These are phyloP conservation scores for Nicotiana paniculata DNA, from an alignment of 257 asterid genomes.

Conservation along the genomic window DNA sequence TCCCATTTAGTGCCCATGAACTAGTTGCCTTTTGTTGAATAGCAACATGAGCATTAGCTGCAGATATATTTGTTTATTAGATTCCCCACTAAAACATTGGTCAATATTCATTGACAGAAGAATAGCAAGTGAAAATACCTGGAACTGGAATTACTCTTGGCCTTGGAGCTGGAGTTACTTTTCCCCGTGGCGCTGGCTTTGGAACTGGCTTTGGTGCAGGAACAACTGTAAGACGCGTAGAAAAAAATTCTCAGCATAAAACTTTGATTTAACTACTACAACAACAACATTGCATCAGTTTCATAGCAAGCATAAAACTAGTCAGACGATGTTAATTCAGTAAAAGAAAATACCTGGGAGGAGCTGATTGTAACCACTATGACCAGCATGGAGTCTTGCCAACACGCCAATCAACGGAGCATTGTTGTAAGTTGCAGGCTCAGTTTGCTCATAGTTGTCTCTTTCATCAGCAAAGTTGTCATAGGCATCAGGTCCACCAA, in stretches of 20 bases:
- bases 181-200: constrained; percentile 35
- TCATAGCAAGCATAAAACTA: neutral
- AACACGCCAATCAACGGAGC: constrained; percentile 82
- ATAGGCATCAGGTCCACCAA: constrained; percentile 99
- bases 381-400: constrained; percentile 79
- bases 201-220: constrained; percentile 10
- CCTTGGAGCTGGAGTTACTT: constrained; percentile 29
- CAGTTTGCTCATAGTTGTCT: constrained; percentile 93
- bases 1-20: constrained; percentile 68
- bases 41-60: constrained; percentile 32
- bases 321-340: neutral
- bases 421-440: constrained; percentile 97
- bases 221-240: neutral
- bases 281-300: neutral
- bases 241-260: constrained; percentile 32
- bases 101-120: neutral
- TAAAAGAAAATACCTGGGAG: constrained; percentile 52
- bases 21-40: constrained; percentile 51
- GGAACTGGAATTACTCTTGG: constrained; percentile 45
- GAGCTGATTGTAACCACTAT: constrained; percentile 71
- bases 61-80: constrained; percentile 26
- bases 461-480: constrained; percentile 95
- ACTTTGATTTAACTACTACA: neutral
- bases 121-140: constrained; percentile 34
- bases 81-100: neutral